Conservation (phyloP, 306 rosid species). For the Cotoneaster glaucophyllus region DNA sequence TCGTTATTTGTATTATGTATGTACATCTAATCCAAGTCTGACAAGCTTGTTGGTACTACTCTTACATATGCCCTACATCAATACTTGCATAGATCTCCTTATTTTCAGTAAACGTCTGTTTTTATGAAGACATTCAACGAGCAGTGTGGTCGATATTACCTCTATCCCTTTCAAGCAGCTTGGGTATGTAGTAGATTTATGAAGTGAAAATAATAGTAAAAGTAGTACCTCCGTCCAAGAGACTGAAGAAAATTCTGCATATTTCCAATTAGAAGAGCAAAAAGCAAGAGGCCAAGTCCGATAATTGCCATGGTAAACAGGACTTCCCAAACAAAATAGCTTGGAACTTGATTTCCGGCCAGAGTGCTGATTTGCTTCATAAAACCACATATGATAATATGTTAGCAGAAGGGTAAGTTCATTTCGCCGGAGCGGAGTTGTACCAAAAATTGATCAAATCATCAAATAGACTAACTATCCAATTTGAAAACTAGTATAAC, state of each 20-base stretch:
- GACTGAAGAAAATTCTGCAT: constrained; percentile 84
- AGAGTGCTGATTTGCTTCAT: constrained; percentile 84
- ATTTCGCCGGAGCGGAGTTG: no score
- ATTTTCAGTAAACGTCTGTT: background rate
- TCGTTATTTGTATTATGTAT: background rate
- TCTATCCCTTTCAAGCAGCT: background rate
- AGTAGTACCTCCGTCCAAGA: constrained; percentile 61
- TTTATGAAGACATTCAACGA: background rate
- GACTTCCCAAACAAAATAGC: constrained; percentile 68
- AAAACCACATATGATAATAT: constrained; percentile 6
- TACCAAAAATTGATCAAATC: no score
- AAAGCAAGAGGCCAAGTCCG: constrained; percentile 75
- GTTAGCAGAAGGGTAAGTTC: background rate
- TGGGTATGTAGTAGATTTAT: background rate
- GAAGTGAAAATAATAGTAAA: background rate
- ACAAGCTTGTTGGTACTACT: background rate
- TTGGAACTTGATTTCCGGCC: constrained; percentile 66
- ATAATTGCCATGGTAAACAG: constrained; percentile 66
- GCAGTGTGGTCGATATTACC: background rate
- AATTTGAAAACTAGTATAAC: no score
- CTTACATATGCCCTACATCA: background rate
- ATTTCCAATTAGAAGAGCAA: constrained; percentile 76
- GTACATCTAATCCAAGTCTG: no score
- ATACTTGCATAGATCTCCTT: background rate
- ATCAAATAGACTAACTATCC: no score